Base-by-base conservation (phyloP, 139 green algal species). In the Eudorina sp. region DNA sequence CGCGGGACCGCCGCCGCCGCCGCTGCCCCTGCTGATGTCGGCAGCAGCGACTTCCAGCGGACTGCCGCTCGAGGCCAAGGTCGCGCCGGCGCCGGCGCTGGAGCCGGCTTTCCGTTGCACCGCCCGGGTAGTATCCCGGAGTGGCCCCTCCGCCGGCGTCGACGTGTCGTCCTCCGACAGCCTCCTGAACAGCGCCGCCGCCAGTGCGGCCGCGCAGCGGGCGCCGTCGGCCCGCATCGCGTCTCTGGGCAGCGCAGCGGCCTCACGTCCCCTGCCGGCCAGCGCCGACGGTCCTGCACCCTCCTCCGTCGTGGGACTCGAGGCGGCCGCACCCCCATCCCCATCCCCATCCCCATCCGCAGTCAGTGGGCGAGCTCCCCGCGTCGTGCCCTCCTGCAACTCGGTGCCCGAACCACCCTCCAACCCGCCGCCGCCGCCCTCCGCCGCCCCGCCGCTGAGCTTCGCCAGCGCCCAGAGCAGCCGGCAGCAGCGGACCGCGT, bases 401-500 rank as follows among this genome's bases (percentile, higher is more conserved):
- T 72, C 62, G 62, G 62, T 48, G 31, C 68, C 36, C 34, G 4
- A 31, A 29, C 68, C 68, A 31, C 14, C 68, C 18, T 45, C 36
- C 34, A 3, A 31, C 14, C 68, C 68, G 34, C 14, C 68, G 11
- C 19, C 68, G 16, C 68, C 34, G 36, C 11, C 31, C n/a, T 34
- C 77, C 38, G 25, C 38, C 21, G 27, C 51, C 1, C 0, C 16
- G 53, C n/a, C 77, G 5, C 46, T 55, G 31, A 87, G 81, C 64
- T 87, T 87, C 7, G n/a, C 81, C 81, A 87, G 66, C 19, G 81
- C 81, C 81, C 81, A 87, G 31, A 78, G 46, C 43, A 78, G 45
- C 25, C 81, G 62, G 64, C 62, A 68, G 31, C 27, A 27, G 21
- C 62, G 64, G 27, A 53, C 5, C 34, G 45, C 34, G 45, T 53